Evolutionary conservation across 164 flowering plant species (phyloP).

Genomic region (Kalanchoe fedtschenkoi): DNA sequence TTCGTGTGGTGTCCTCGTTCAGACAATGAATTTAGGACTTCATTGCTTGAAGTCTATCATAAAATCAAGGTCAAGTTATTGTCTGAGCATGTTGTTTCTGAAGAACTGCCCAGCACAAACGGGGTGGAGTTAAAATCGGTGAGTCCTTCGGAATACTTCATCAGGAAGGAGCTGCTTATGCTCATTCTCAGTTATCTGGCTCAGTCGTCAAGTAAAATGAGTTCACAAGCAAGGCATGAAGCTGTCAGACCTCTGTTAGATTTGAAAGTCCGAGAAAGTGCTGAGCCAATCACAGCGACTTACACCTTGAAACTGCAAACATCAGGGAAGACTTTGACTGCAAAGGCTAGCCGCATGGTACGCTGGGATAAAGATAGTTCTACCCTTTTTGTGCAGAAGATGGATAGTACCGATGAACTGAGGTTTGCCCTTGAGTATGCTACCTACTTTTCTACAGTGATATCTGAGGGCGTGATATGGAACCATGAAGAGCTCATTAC

Average conservation of each 20-base stretch:
- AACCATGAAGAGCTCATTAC: slow-evolving; percentile 31
- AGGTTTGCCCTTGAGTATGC: slow-evolving; percentile 34
- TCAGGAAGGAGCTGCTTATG: slow-evolving; percentile 24
- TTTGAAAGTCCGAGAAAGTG: slow-evolving; percentile 27
- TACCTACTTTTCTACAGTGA: slow-evolving; percentile 33
- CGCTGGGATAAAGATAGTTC: slow-evolving; percentile 47
- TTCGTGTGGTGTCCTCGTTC: slow-evolving; percentile 58
- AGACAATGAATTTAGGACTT: slow-evolving; percentile 21
- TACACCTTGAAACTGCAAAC: slow-evolving; percentile 22
- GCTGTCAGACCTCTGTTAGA: slow-evolving; percentile 25
- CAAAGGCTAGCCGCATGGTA: slow-evolving; percentile 23
- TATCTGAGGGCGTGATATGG: slow-evolving; percentile 59
- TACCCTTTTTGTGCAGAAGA: slow-evolving; percentile 30
- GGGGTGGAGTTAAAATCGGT: slow-evolving; percentile 15
- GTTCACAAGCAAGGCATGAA: slow-evolving; percentile 26
- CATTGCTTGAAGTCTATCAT: slow-evolving; percentile 29
- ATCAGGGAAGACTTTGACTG: slow-evolving; percentile 22
- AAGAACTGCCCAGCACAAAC: slow-evolving; percentile 15
- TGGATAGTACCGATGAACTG: slow-evolving; percentile 19
- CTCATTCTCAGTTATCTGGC: slow-evolving; percentile 48
- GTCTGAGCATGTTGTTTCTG: slow-evolving; percentile 36
- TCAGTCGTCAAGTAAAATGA: slow-evolving; percentile 25
- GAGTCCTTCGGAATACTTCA: slow-evolving; percentile 12
- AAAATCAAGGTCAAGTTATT: slow-evolving; percentile 40
- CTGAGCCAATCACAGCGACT: slow-evolving; percentile 24